Conservation (phyloP, 2,329 filamentous ascomycete species). For the Microsporum canis region DNA sequence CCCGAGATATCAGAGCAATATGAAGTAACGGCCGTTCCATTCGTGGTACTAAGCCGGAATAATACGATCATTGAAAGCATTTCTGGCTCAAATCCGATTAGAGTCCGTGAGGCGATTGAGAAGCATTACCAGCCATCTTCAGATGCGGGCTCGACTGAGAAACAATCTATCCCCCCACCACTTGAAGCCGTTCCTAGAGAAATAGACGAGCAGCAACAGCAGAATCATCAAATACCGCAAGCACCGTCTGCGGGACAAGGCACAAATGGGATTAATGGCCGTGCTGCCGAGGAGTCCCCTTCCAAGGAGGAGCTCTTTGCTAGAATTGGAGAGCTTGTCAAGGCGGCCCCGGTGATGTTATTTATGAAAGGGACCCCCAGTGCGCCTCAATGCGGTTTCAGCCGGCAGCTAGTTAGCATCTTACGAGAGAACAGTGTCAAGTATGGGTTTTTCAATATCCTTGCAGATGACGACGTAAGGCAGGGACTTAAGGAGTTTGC, state of each 20-base stretch:
- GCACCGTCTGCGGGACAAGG: conserved; percentile 20
- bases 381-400: conserved; percentile 83
- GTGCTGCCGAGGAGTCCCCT: conserved; percentile 28
- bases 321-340: conserved; percentile 72
- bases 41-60: conserved; percentile 69
- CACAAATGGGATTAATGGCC: conserved; percentile 11
- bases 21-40: conserved; percentile 89
- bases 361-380: conserved; percentile 98
- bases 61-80: conserved; percentile 70
- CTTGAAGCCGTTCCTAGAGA: conserved; percentile 30
- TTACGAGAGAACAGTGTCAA: conserved; percentile 82
- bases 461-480: conserved; percentile 92
- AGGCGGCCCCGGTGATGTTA: conserved; percentile 92
- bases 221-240: conserved; percentile 12
- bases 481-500: conserved; percentile 94
- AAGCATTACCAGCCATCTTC: conserved; percentile 51
- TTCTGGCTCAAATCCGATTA: conserved; percentile 77
- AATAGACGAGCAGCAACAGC: conserved; percentile 19
- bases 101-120: conserved; percentile 77
- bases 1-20: conserved; percentile 85
- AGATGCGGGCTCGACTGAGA: conserved; percentile 21
- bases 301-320: conserved; percentile 76
- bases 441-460: conserved; percentile 98
- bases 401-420: conserved; percentile 73
- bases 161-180: conserved; percentile 30